Evolutionary conservation across 2,329 filamentous ascomycete genomes (phyloP), one percentile per base, ranked within the genome.

Genomic region (Ceratocystis variospora): DNA sequence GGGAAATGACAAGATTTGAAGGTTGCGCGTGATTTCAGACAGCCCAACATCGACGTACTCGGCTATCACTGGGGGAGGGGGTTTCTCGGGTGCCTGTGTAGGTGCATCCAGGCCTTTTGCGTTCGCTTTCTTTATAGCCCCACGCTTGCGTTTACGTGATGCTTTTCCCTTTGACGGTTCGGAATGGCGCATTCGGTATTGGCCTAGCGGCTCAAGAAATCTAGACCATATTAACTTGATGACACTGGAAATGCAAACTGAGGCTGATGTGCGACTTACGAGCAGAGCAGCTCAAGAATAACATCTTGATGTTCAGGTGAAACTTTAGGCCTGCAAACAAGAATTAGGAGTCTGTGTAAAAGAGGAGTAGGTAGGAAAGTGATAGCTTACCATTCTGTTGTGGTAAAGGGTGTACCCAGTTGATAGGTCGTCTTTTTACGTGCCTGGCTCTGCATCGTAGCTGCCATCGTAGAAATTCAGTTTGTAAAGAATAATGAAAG

Each of bases 231-330:
- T 10, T 69, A 62, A 61, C 57, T 28, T 44, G 5, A 57, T 44
- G 19, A 3, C 19, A 19, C 55, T 15, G 25, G 22, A 41, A 41
- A 22, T 63, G 28, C 19, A 50, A 44, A 22, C 5, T 33, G 10
- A 25, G 61, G 53, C n/a, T n/a, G 10, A 8, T 57, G 12, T 8
- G 8, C 12, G 8, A 59, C 63, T 71, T 79, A 88, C 87, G 78
- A 81, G 81, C 83, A 87, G 4, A 89, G 77, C 62, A 90, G 77
- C 69, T 88, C 85, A 8, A 89, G 72, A 46, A 89, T 86, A 3
- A 79, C 78, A 63, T 86, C 80, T 73, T 88, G 85, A 64, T 88
- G 79, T 62, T 83, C 76, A 19, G 75, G 72, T 1, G 78, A 77
- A 55, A 88, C 79, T 53, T 79, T 74, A 6, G 87, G 87, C 86